Conservation (phyloP, 2,329 filamentous ascomycete genomes). For the Allantophomopsis cytisporea region DNA sequence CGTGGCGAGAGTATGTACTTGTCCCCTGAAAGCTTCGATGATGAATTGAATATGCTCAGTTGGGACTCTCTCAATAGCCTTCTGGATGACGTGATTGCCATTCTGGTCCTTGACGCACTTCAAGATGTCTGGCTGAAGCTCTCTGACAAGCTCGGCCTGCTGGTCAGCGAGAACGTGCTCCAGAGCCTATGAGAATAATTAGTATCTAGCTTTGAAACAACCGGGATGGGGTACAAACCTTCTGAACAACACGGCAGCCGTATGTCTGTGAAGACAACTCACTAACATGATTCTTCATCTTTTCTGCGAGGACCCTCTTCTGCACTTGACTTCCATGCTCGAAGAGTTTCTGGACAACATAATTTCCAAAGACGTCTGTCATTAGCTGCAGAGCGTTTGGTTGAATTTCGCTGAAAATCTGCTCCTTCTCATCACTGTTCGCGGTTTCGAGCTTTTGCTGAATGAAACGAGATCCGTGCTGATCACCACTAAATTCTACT, state of each 20-base stretch:
- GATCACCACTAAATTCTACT: conserved; percentile 91
- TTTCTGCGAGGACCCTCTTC: conserved; percentile 72
- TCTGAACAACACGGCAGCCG: conserved; percentile 90
- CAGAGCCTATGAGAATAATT: conserved; percentile 46
- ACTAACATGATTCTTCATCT: conserved; percentile 78
- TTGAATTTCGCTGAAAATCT: conserved; percentile 76
- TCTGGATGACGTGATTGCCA: conserved; percentile 94
- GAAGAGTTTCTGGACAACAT: conserved; percentile 96
- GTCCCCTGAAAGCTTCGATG: conserved; percentile 63
- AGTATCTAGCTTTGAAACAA: conserved; percentile 2
- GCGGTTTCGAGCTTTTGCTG: conserved; percentile 85
- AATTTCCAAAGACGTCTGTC: conserved; percentile 96
- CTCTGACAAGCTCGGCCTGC: conserved; percentile 70
- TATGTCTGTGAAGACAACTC: conserved; percentile 80
- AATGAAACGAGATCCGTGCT: conserved; percentile 90
- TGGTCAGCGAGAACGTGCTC: conserved; percentile 88
- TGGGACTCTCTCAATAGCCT: conserved; percentile 73
- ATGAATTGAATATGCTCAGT: conserved; percentile 73
- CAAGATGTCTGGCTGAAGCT: conserved; percentile 65
- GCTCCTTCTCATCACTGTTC: conserved; percentile 91
- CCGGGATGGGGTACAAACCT: conserved; percentile 34
- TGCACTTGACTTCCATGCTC: conserved; percentile 90
- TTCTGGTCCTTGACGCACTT: conserved; percentile 76
- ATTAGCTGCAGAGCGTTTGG: conserved; percentile 78
- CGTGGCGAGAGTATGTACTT: conserved; percentile 59